Conservation (phyloP, 306 rosid species). For the Albizia julibrissin region DNA sequence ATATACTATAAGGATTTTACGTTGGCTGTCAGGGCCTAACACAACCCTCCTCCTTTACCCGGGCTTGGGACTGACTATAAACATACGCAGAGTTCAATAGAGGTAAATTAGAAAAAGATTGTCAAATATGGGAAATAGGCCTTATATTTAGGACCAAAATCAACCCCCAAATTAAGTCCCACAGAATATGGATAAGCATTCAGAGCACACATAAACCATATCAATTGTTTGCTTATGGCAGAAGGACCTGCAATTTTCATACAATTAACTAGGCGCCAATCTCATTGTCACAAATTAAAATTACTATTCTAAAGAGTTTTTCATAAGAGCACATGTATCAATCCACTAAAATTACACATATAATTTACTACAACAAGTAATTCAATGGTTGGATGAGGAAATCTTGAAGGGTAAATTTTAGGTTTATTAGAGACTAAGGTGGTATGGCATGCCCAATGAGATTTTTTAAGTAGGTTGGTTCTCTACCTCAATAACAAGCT, state of each 20-base stretch:
- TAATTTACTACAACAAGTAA: background rate
- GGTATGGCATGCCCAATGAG: background rate
- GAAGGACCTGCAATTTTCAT: conserved; percentile 79
- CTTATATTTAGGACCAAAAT: too few species aligned
- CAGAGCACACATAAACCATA: conserved; percentile 91
- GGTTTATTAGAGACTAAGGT: background rate
- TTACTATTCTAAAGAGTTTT: background rate
- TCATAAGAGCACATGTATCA: background rate
- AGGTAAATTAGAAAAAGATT: too few species aligned
- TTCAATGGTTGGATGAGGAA: background rate
- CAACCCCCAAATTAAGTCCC: too few species aligned
- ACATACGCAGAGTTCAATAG: too few species aligned
- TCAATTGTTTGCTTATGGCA: conserved; percentile 97
- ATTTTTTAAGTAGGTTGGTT: background rate
- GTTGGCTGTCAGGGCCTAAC: too few species aligned
- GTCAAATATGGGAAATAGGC: too few species aligned
- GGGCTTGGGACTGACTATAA: too few species aligned
- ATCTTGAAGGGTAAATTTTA: background rate
- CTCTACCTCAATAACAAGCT: background rate
- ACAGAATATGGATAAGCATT: conserved; percentile 94
- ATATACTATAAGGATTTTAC: too few species aligned
- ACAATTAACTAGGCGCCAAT: conserved; percentile 21
- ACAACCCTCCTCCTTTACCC: too few species aligned
- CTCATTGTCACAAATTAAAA: conserved; percentile 2
- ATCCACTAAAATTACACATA: conserved; percentile 3